A percentile compares a stretch with the other conserved stretches of the same genome.
Conservation (phyloP, 106 monocot species). For the Triglochin maritima region DNA sequence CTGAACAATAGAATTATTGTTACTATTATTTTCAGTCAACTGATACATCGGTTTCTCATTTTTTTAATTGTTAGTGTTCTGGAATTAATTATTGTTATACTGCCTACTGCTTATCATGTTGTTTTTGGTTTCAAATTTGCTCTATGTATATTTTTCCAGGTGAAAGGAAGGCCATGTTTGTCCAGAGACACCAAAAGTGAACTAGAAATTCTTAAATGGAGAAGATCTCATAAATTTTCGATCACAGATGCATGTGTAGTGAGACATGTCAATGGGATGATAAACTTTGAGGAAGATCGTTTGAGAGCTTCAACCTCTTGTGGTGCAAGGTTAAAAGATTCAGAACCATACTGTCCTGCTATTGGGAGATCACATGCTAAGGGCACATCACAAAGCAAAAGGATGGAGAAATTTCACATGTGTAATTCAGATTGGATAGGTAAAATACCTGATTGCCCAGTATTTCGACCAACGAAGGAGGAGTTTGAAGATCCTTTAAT, state of each 20-base stretch:
- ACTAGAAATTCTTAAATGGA: constrained; percentile 52
- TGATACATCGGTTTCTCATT: no score
- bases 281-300: constrained; percentile 62
- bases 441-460: constrained; percentile 83
- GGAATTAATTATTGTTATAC: no score
- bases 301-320: constrained; percentile 33
- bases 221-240: constrained; percentile 33
- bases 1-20: no score
- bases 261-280: constrained; percentile 25
- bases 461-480: constrained; percentile 67
- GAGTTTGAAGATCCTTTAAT: constrained; percentile 77
- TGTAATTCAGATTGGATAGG: constrained; percentile 78
- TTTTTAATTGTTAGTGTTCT: no score
- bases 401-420: constrained; percentile 47
- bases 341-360: constrained; percentile 10
- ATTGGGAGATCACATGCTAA: constrained; percentile 6
- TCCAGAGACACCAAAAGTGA: constrained; percentile 45
- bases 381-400: constrained; percentile 40
- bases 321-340: constrained; percentile 26
- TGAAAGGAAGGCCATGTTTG: constrained; percentile 51
- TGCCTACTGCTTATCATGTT: constrained; percentile 6
- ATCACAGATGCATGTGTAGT: constrained; percentile 13
- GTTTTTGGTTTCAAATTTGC: not conserved
- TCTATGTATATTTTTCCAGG: constrained; percentile 22
- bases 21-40: no score